Conservation (phyloP, 2,329 filamentous ascomycete genomes). For the Cucurbitaria berberidis region DNA sequence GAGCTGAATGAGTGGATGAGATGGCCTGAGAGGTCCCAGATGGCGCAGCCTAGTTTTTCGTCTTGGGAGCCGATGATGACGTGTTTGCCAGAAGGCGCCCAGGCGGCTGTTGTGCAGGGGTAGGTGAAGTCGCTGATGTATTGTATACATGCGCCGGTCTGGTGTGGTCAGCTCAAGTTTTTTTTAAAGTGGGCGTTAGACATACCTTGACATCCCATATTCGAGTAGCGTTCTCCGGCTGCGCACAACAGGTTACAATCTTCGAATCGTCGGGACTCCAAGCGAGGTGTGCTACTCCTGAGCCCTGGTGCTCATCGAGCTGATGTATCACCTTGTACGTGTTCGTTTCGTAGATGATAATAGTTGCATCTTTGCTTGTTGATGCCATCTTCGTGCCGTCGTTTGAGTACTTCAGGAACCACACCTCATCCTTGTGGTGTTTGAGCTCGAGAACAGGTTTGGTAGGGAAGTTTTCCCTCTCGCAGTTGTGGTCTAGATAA, state of each 20-base stretch:
- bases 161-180: constrained; percentile 11
- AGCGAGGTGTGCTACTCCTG: constrained; percentile 78
- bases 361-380: constrained; percentile 74
- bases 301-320: constrained; percentile 68
- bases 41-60: constrained; percentile 40
- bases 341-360: constrained; percentile 81
- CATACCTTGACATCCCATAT: constrained; percentile 68
- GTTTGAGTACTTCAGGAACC: constrained; percentile 89
- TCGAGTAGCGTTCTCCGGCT: constrained; percentile 67
- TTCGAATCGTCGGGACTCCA: constrained; percentile 94
- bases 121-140: constrained; percentile 76
- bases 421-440: constrained; percentile 82
- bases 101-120: constrained; percentile 87
- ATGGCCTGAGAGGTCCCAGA: constrained; percentile 70
- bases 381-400: constrained; percentile 83
- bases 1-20: constrained; percentile 66
- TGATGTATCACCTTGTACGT: constrained; percentile 69
- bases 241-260: constrained; percentile 81
- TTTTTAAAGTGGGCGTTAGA: background rate
- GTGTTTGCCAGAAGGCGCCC: constrained; percentile 76
- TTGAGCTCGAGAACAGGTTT: constrained; percentile 72
- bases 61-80: constrained; percentile 71
- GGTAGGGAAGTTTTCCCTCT: constrained; percentile 78
- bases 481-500: constrained; percentile 87
- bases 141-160: constrained; percentile 58